Evolutionary conservation across 2,329 filamentous ascomycete genomes (phyloP).

Genomic region (Emericellopsis cladophorae): DNA sequence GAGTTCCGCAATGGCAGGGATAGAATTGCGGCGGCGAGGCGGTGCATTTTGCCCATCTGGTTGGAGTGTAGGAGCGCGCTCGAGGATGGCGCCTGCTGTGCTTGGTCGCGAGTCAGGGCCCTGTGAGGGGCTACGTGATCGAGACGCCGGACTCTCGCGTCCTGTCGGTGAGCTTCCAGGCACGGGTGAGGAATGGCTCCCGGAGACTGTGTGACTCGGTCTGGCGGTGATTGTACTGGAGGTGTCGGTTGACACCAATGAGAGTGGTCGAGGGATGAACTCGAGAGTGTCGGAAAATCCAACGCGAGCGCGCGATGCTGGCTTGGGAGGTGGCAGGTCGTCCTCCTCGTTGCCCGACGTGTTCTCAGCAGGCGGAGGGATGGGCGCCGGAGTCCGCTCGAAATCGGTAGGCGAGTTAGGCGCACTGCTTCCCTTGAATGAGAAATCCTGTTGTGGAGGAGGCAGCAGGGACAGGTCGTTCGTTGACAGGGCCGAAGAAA

Average conservation of each 20-base stretch:
- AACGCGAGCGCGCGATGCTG: slow-evolving; percentile 48
- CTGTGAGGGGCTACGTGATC: slow-evolving; percentile 26
- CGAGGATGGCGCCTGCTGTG: slow-evolving; percentile 59
- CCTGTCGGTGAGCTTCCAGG: slow-evolving; percentile 38
- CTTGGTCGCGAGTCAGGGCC: slow-evolving; percentile 46
- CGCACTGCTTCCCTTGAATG: slow-evolving; percentile 47
- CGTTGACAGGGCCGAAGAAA: slow-evolving; percentile 70
- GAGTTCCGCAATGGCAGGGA: slow-evolving; percentile 36
- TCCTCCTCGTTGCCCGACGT: background rate
- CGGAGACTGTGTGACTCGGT: slow-evolving; percentile 59
- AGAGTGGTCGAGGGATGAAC: slow-evolving; percentile 72
- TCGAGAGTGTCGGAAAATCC: slow-evolving; percentile 78
- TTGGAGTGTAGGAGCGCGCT: slow-evolving; percentile 21
- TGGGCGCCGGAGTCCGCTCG: slow-evolving; percentile 7
- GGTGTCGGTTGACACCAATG: slow-evolving; percentile 73
- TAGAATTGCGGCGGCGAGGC: slow-evolving; percentile 44
- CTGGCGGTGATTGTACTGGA: slow-evolving; percentile 63
- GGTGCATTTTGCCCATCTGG: slow-evolving; percentile 12
- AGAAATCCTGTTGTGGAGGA: slow-evolving; percentile 33
- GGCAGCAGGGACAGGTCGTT: slow-evolving; percentile 68
- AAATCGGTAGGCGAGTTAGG: slow-evolving; percentile 46
- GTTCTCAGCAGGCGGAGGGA: too few species aligned
- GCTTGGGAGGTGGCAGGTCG: slow-evolving; percentile 13
- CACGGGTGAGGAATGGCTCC: slow-evolving; percentile 68
- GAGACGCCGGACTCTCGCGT: slow-evolving; percentile 22